Conservation (phyloP, 2,329 filamentous ascomycete genomes). For the Monosporascus sp. region DNA sequence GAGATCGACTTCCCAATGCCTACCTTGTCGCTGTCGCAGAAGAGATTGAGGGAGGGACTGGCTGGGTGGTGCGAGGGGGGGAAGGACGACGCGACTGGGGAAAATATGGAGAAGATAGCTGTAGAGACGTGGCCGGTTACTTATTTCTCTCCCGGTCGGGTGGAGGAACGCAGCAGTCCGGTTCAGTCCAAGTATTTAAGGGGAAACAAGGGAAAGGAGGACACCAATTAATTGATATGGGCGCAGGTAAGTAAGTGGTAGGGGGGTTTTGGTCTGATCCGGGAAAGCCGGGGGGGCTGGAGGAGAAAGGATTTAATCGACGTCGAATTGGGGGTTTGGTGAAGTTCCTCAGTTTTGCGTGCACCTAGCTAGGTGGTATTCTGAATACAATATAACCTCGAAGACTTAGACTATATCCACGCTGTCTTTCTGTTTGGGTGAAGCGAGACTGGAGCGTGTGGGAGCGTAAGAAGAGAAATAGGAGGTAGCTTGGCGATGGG, state of each 20-base stretch:
- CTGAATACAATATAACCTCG: background rate
- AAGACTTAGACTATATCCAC: no score
- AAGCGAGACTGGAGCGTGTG: no score
- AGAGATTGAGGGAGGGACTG: constrained; percentile 7
- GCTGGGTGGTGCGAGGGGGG: constrained; percentile 15
- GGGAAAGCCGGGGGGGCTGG: constrained; percentile 10
- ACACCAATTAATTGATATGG: background rate
- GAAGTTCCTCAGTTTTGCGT: background rate
- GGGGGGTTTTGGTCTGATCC: background rate
- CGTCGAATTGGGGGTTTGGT: constrained; percentile 6
- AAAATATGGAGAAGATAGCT: constrained; percentile 22
- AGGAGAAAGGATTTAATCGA: constrained; percentile 13
- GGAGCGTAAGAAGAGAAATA: no score
- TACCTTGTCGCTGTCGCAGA: no score
- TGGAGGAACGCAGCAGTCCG: background rate
- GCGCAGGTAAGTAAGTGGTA: background rate
- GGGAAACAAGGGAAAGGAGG: no score
- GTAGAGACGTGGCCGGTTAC: constrained; percentile 12
- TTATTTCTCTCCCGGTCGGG: constrained; percentile 4
- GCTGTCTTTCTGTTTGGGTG: no score
- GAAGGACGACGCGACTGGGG: constrained; percentile 22
- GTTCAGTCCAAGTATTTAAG: no score
- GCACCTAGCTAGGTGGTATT: background rate
- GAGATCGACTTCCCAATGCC: background rate
- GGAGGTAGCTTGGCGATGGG: no score